A percentile compares a stretch with the other conserved stretches of the same genome.
Conservation (phyloP, 2,329 filamentous ascomycete species). For the Herpotrichia juniperi region DNA sequence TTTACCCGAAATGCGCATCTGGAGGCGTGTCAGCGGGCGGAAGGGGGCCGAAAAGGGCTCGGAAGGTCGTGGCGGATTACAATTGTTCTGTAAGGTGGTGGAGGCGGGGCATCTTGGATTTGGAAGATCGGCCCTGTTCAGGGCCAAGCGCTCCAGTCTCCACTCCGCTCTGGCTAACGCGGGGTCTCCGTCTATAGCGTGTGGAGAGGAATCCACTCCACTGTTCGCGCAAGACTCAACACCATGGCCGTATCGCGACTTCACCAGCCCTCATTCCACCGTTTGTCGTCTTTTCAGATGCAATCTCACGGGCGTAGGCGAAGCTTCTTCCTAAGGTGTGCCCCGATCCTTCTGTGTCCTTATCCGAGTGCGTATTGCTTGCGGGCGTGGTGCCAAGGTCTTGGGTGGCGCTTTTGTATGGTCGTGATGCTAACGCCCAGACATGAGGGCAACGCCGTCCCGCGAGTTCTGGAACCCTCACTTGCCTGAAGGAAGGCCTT, state of each 20-base stretch:
- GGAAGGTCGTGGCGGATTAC: background rate
- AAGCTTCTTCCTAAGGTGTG: conserved; percentile 31
- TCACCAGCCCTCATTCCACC: background rate
- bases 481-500: conserved; percentile 40
- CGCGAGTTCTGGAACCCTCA: conserved; percentile 40
- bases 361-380: conserved; percentile 23
- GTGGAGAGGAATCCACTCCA: background rate
- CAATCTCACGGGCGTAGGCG: conserved; percentile 9
- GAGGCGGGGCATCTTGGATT: background rate
- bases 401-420: conserved; percentile 44
- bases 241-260: conserved; percentile 18
- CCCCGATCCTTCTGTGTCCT: conserved; percentile 22
- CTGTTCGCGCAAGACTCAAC: conserved; percentile 16
- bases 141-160: conserved; percentile 20
- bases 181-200: conserved; percentile 4
- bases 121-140: conserved; percentile 7
- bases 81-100: background rate
- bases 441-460: conserved; percentile 19
- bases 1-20: conserved; percentile 35
- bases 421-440: conserved; percentile 32
- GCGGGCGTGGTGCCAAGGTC: conserved; percentile 40
- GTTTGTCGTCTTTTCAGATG: background rate
- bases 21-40: conserved; percentile 7
- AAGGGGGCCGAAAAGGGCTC: background rate
- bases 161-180: conserved; percentile 18